Base-by-base conservation (phyloP, 2,329 filamentous ascomycete genomes). In the Ceratocystis lukuohia region DNA sequence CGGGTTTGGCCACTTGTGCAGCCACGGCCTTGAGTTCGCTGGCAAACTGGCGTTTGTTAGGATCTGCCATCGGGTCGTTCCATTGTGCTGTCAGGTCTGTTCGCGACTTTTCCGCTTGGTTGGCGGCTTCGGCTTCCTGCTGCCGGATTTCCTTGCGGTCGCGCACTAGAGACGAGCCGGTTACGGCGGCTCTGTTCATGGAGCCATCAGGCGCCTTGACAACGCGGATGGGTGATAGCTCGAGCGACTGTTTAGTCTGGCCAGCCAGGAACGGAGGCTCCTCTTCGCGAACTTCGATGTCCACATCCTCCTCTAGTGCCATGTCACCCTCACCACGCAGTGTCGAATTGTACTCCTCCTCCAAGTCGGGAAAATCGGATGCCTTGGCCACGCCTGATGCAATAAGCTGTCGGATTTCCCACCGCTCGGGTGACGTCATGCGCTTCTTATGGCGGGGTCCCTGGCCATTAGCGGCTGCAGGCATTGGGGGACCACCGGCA, bases 161-260 rank as follows among this genome's bases (percentile, higher is more conserved):
- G 74, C 94, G 96, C 3, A 93, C 89, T 15, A 99, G 77, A 3
- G 86, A 83, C 17, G 93, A 92, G 57, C 94, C 93, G 7, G 92
- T 87, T 89, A 97, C 96, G 17, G 95, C 95, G 61, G 95, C 91
- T 72, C 94, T 84, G 74, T 99, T 99, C 76, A 99, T 86, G 3
- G 93, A 97, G n/a, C 94, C 94, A 75, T 99, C 94, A 0, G 94
- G 95, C 1, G 94, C 94, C 76, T 97, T 97, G 71, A 99, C 90
- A 25, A 99, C 92, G 70, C 95, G 84, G 69, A 99, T 99, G 0
- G 94, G 94, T 1, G 92, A 96, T 3, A 99, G 78, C 72, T 99
- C 94, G 7, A 99, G 80, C 8, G 91, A 96, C 73, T 96, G 92
- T 73, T 96, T 96, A 0, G 94, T 99, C 75, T 99, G 95, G 3